Conservation (phyloP, 1,139 yeast species). For the Groenewaldozyma auringiensis region DNA sequence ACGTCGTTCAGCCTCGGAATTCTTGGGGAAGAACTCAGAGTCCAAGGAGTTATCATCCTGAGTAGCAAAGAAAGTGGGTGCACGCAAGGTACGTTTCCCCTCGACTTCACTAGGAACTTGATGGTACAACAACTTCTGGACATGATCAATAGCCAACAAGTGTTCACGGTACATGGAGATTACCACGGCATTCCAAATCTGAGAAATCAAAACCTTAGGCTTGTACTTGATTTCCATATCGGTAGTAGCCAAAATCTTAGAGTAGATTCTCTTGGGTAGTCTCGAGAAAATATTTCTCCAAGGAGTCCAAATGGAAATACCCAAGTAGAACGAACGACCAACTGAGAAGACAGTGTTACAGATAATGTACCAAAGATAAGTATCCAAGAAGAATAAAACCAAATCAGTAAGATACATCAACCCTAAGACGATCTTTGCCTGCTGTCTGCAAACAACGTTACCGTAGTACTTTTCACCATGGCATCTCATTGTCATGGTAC, state of each 20-base stretch:
- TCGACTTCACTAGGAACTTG: slow-evolving; percentile 92
- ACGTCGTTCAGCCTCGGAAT: slow-evolving; percentile 99
- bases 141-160: slow-evolving; percentile 93
- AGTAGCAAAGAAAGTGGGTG: slow-evolving; percentile 96
- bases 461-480: slow-evolving; percentile 91
- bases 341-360: slow-evolving; percentile 92
- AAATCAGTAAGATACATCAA: slow-evolving; percentile 88
- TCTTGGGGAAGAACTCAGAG: slow-evolving; percentile 91
- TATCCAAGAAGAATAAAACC: slow-evolving; percentile 94
- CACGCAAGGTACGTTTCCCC: slow-evolving; percentile 96
- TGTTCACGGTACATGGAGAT: slow-evolving; percentile 99
- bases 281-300: slow-evolving; percentile 98
- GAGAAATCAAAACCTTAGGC: slow-evolving; percentile 96
- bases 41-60: slow-evolving; percentile 95
- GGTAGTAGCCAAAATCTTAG: slow-evolving; percentile 93
- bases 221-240: slow-evolving; percentile 99
- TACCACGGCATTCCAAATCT: slow-evolving; percentile 97
- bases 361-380: slow-evolving; percentile 96
- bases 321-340: slow-evolving; percentile 95
- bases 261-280: slow-evolving; percentile 96
- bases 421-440: slow-evolving; percentile 81
- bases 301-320: slow-evolving; percentile 96
- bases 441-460: slow-evolving; percentile 65
- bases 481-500: slow-evolving; percentile 62
- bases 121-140: slow-evolving; percentile 90